phyloP scores from a whole-genome alignment of 2,329 filamentous ascomycete genomes.

The Fusarium ambrosium region DNA sequence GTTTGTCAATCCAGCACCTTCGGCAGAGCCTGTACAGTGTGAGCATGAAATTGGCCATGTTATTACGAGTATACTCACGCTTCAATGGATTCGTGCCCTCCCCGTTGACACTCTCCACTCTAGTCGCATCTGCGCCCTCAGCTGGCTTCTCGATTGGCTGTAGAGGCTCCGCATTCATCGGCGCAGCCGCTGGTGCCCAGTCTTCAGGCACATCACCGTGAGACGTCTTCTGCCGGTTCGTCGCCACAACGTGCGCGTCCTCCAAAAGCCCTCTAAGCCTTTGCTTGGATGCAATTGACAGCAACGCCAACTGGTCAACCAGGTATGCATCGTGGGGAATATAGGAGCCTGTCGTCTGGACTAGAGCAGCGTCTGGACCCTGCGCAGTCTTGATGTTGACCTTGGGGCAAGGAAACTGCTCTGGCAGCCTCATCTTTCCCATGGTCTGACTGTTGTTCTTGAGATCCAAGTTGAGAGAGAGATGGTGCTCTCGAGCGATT shows the following conservation, averaged over 20 bases:
- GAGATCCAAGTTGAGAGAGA: conserved; percentile 68
- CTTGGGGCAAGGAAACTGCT: conserved; percentile 64
- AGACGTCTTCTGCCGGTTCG: conserved; percentile 80
- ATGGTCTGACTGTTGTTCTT: conserved; percentile 61
- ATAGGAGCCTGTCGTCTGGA: conserved; percentile 75
- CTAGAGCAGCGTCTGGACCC: conserved; percentile 73
- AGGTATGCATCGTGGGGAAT: conserved; percentile 82
- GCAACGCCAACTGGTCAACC: conserved; percentile 84
- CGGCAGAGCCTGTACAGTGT: conserved; percentile 56
- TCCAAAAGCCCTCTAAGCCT: conserved; percentile 81
- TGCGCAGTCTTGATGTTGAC: conserved; percentile 68
- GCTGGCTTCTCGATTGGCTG: conserved; percentile 46
- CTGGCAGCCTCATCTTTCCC: conserved; percentile 64
- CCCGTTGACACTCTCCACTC: conserved; percentile 63
- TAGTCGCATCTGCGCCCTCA: conserved; percentile 32
- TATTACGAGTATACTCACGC: conserved; percentile 61
- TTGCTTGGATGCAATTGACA: conserved; percentile 87
- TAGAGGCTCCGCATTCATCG: conserved; percentile 57
- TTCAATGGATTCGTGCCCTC: conserved; percentile 70
- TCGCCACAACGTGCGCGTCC: conserved; percentile 79
- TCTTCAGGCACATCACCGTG: conserved; percentile 84
- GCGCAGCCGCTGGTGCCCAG: conserved; percentile 78
- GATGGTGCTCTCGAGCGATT: conserved; percentile 69
- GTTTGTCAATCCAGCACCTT: conserved; percentile 51
- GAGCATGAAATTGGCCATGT: conserved; percentile 22